Evolutionary conservation across 2,329 filamentous ascomycete genomes (phyloP).

Genomic region (Fusarium cicatricum): DNA sequence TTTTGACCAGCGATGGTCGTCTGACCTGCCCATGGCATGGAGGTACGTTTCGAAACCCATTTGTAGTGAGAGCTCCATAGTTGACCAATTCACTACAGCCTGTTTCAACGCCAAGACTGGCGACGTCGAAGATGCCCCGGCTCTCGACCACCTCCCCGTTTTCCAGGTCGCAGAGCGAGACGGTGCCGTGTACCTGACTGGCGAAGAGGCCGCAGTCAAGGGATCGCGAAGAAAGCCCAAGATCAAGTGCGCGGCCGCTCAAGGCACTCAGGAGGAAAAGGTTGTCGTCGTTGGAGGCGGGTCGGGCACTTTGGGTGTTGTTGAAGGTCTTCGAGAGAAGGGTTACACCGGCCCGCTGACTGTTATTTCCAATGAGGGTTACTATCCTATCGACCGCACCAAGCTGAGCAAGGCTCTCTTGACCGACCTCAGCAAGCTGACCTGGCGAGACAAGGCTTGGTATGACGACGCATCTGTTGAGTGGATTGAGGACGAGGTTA

Average conservation of each 20-base stretch:
- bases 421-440: constrained; percentile 79
- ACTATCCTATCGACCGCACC: constrained; percentile 89
- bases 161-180: constrained; percentile 85
- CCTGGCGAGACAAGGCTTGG: constrained; percentile 79
- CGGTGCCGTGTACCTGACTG: constrained; percentile 84
- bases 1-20: constrained; percentile 81
- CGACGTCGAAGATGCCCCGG: constrained; percentile 94
- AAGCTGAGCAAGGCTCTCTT: constrained; percentile 96
- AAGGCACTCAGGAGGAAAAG: constrained; percentile 62
- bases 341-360: constrained; percentile 85
- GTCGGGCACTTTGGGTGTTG: constrained; percentile 80
- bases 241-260: constrained; percentile 69
- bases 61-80: background rate
- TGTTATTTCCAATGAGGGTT: constrained; percentile 83
- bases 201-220: constrained; percentile 81
- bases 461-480: constrained; percentile 70
- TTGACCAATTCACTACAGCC: constrained; percentile 58
- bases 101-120: constrained; percentile 92
- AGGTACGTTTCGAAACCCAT: constrained; percentile 61
- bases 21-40: constrained; percentile 97
- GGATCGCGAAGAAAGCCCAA: constrained; percentile 76
- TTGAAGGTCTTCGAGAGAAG: constrained; percentile 83
- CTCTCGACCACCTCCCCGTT: constrained; percentile 82
- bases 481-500: constrained; percentile 71
- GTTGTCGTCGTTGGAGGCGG: constrained; percentile 91